Base-by-base conservation (phyloP, 805 yeast species). In the Ogataea thermomethanolica region DNA sequence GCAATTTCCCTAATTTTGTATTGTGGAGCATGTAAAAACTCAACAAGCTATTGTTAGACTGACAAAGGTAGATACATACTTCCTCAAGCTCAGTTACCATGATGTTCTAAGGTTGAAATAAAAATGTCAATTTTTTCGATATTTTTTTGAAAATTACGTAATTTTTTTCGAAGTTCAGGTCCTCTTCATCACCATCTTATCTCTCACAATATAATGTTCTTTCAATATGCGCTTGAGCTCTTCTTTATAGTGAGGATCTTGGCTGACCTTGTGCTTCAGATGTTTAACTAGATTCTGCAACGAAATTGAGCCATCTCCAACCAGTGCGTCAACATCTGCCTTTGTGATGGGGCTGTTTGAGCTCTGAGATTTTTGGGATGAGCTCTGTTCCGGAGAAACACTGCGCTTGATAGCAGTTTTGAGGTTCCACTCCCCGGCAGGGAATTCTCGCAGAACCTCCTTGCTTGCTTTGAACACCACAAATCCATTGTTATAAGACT, bases 341-440 rank as follows among this genome's bases (percentile, higher is more conserved):
- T 78, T 82, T 0, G 90, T 83, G 12, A 86, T 77, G 33, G 84
- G 58, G 8, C 53, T 46, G 35, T 29, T 53, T 53, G 37, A 55
- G 44, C 38, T 45, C 5, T 49, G 41, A 58, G 40, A 45, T 61
- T 65, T 44, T 64, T 69, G 56, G 49, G 21, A 40, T 54, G 6
- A 45, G 52, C 12, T 35, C 34, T 32, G 20, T 1, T 46, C 53
- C 8, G 44, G 51, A 8, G 48, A 39, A 4, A 44, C 15, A 43
- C 52, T 29, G 51, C 65, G 39, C 59, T 59, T 47, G 48, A 58
- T 37, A 51, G 69, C 50, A 59, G 74, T 46, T 25, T 60, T 58
- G 15, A 96, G 91, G 61, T 82, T 82, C 96, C 96, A 90, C 39
- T 79, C 85, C 21, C 95, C 95, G 13, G 59, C 65, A 2, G 93